Evolutionary conservation across 2,329 filamentous ascomycete species (phyloP), one percentile per base, ranked within the genome.

Genomic region (Aureobasidium lini): DNA sequence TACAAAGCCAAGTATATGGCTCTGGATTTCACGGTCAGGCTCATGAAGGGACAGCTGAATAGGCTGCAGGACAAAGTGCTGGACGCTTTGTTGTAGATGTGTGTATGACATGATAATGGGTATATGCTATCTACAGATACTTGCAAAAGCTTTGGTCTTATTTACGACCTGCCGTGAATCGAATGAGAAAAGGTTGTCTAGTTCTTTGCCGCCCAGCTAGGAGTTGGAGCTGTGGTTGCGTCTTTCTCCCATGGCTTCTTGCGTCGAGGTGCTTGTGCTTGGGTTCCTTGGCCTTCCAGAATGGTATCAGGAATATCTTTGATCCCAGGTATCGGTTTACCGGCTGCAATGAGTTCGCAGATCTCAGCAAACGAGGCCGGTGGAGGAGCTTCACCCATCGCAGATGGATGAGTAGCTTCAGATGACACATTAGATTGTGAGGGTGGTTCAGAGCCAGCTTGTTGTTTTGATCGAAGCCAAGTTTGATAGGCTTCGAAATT

Each of bases 351-450:
- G 58, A 95, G 82, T 67, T 90, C 87, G 59, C 95, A 86, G 62
- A 96, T 90, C 64, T 93, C 85, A 7, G 89, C 87, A 72, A 96
- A 96, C 1, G 85, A 87, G 50, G 85, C 86, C 3, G 91, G 91
- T 67, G 95, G 95, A 1, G 84, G 82, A 39, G 90, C 87, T 47
- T 82, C 78, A 4, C 62, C 62, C 16, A 49, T 50, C 13, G 54
- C n/a, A 37, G 62, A 16, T 9, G 54, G 28, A 5, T 60, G 46
- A 11, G 39, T 34, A 13, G 56, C 10, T 48, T 62, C 63, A 54
- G 57, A 39, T 34, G 59, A 44, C n/a, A 34, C 44, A 36, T 56
- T 49, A n/a, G 56, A n/a, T 28, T 59, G 36, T 15, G 23, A 23
- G 23, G 23, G 23, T 23, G 16, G 28, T 7, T 49, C 39, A 31